Conservation (phyloP, 2,329 filamentous ascomycete species). For the Trichoderma semiorbis region DNA sequence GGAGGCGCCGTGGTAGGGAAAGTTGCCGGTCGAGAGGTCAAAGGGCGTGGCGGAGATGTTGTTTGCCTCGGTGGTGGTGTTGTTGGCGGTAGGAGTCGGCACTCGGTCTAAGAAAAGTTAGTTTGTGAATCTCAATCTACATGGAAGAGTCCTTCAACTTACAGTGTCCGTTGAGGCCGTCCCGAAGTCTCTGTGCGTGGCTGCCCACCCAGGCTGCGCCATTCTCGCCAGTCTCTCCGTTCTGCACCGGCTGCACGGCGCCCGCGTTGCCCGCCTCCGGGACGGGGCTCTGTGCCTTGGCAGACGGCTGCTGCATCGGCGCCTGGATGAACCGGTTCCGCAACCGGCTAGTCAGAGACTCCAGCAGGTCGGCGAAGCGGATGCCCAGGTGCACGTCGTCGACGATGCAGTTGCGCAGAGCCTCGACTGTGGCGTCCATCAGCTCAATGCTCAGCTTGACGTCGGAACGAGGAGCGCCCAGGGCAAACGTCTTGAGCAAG, state of each 20-base stretch:
- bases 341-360: slow-evolving; percentile 70
- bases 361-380: slow-evolving; percentile 77
- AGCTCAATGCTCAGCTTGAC: slow-evolving; percentile 71
- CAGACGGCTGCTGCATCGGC: slow-evolving; percentile 43
- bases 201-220: slow-evolving; percentile 33
- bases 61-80: slow-evolving; percentile 36
- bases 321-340: slow-evolving; percentile 70
- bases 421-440: slow-evolving; percentile 71
- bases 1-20: slow-evolving; percentile 50
- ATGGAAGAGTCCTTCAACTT: slow-evolving; percentile 20
- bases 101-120: slow-evolving; percentile 33
- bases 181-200: slow-evolving; percentile 40
- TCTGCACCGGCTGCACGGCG: slow-evolving; percentile 21
- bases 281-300: slow-evolving; percentile 42
- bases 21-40: slow-evolving; percentile 52
- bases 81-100: slow-evolving; percentile 29
- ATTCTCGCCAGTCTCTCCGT: slow-evolving; percentile 24
- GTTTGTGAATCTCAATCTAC: neutral
- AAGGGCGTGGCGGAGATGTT: slow-evolving; percentile 63
- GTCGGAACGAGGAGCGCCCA: slow-evolving; percentile 75
- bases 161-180: slow-evolving; percentile 40
- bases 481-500: slow-evolving; percentile 76
- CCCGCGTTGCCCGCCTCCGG: slow-evolving; percentile 32
- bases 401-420: slow-evolving; percentile 72
- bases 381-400: slow-evolving; percentile 85